Conservation (phyloP, 176 grass and related monocot species). For the Lolium perenne region DNA sequence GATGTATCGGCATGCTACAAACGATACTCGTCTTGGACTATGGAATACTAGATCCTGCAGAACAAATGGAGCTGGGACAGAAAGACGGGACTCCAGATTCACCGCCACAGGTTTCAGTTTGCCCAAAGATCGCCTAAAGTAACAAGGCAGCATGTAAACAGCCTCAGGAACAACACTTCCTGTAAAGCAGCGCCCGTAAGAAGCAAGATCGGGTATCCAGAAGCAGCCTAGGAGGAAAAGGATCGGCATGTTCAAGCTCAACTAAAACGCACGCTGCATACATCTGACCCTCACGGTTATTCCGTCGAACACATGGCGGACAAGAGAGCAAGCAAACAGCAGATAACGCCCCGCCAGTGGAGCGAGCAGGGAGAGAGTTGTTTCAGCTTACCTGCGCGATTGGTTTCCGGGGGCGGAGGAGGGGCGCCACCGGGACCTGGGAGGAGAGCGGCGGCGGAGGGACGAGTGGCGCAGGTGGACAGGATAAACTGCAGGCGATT, state of each 20-base stretch:
- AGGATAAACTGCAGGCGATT: not conserved
- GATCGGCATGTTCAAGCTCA: too few species aligned
- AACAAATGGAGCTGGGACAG: not conserved
- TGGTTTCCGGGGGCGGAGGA: not conserved
- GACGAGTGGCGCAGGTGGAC: not conserved
- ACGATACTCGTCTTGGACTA: not conserved
- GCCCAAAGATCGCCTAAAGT: not conserved
- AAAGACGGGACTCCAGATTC: not conserved
- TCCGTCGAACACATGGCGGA: slow-evolving; percentile 40
- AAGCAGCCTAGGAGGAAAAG: not conserved
- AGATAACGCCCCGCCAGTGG: too few species aligned
- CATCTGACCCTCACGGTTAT: slow-evolving; percentile 10
- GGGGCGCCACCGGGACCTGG: not conserved
- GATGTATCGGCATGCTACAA: not conserved
- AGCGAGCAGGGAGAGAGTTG: not conserved
- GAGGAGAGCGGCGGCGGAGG: not conserved
- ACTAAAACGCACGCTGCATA: not conserved
- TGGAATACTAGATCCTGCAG: not conserved
- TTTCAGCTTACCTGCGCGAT: not conserved
- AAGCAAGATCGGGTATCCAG: not conserved
- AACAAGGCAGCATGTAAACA: not conserved
- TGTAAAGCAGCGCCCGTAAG: too few species aligned
- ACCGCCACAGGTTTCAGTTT: not conserved
- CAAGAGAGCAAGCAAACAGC: not conserved
- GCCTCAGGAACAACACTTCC: not conserved